Base-by-base conservation (phyloP, 352 stramenopile genomes). In the Proteromonas lacertae region DNA sequence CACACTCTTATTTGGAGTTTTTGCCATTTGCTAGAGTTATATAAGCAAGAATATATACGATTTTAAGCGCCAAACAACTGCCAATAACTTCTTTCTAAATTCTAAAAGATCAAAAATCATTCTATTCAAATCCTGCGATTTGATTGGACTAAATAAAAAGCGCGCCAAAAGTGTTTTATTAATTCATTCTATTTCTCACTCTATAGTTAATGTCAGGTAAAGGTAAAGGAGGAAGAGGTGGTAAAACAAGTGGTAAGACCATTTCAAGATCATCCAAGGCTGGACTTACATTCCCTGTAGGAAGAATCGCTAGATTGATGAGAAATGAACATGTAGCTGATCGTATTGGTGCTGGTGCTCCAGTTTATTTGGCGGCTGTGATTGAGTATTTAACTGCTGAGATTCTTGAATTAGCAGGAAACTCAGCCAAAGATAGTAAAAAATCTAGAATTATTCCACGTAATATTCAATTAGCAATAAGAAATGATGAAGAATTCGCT, bases 401-500 rank as follows among this genome's bases (percentile, higher is more conserved):
- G 48, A 77, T 90, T 44, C 55, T 80, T 29, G 69, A 86, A 44
- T 51, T 86, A 20, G 75, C 75, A 13, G 75, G 73, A 18, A 80
- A 89, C 48, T 71, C 71, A 45, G 74, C 69, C 21, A 57, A 69
- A 43, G 65, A 88, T 50, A 78, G 84, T 65, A 92, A 93, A 65
- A 92, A 92, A 66, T 67, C 57, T 38, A 64, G 76, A 52, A 90
- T 92, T 50, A 73, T 90, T 32, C 77, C 78, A 18, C 69, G 76
- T 40, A 77, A 92, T 63, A 83, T 92, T 40, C 78, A 87, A 59
- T 61, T 91, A 38, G 74, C 76, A 24, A 65, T 91, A 3, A 74
- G 73, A 47, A 84, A 82, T 43, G 75, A 92, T 50, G 77, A 91
- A 53, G 77, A 91, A 56, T 53, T 91, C 45, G 90, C 90, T 64